Conservation (phyloP, 768 basidiomycete species). For the Brasilioporus rufonigricans region DNA sequence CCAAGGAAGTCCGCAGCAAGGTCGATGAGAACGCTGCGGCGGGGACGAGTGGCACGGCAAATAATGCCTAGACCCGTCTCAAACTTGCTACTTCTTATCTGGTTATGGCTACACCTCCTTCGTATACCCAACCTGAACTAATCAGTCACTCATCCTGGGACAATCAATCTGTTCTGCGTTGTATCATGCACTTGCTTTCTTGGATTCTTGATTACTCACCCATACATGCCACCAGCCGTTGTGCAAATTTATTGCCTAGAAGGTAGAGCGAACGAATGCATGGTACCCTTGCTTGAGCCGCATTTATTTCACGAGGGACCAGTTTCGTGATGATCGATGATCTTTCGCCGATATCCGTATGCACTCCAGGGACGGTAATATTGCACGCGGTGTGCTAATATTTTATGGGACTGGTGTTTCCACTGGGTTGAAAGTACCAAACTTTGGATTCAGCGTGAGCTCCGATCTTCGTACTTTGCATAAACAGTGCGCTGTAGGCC, state of each 20-base stretch:
- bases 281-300: conserved; percentile 5
- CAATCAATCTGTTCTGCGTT: background rate
- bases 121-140: conserved; percentile 4
- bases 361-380: too few relatives aligned
- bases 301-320: conserved; percentile 6
- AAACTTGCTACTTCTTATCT: background rate
- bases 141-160: conserved; percentile 5
- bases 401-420: too few relatives aligned
- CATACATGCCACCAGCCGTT: conserved; percentile 8
- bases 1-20: conserved; percentile 61
- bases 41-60: conserved; percentile 20
- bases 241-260: conserved; percentile 4
- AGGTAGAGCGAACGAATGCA: conserved; percentile 6
- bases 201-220: conserved; percentile 12
- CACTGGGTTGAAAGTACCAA: background rate
- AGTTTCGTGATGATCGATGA: background rate
- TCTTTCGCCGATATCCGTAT: too few relatives aligned
- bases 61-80: conserved; percentile 12
- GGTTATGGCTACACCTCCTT: background rate
- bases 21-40: conserved; percentile 33
- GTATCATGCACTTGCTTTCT: conserved; percentile 13
- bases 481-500: background rate
- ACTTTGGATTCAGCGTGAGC: background rate
- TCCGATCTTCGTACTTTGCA: background rate
- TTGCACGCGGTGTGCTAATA: too few relatives aligned